Base-by-base conservation (phyloP, 441 rosid species). In the Flueggea neowawraea region DNA sequence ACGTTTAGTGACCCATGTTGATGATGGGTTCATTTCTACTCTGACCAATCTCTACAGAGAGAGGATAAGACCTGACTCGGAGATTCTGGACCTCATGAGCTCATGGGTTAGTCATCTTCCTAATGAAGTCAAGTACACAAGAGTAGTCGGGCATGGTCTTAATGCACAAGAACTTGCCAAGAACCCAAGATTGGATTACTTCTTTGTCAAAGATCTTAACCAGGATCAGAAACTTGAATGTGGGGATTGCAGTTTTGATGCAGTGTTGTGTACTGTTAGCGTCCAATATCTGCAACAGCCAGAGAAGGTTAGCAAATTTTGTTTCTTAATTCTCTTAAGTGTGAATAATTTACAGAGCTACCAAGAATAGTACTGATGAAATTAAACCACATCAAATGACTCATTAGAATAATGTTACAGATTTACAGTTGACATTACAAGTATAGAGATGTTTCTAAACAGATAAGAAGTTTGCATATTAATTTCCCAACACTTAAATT, bases 81-180 rank as follows among this genome's bases (percentile, higher is more conserved):
- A 82, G 70, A 81, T 90, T 71, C 81, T 90, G 60, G 93, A 87
- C 65, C 75, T 93, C 62, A 93, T 86, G 98, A 90, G 97, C 76
- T 88, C 98, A 50, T 92, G 98, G 94, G 84, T 84, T 45, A 93
- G 98, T 73, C 95, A 93, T 75, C 75, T 90, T n/a, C 97, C 98
- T 5, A 62, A 65, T 52, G 88, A 90, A 64, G 85, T 81, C 0
- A 62, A 9, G 68, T 84, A 75, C 81, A 78, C 75, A 65, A 88
- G 85, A 80, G 89, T 90, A 47, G 92, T 86, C 48, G 97, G 98
- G 1, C 97, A 93, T 66, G 96, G 98, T 50, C 91, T 93, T 43
- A 93, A 93, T 52, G 92, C 92, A 13, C 95, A 79, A 56, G 98
- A 93, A 71, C 96, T 93, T 49, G 83, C 91, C 12, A 86, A 71